These are phyloP conservation scores for Trichocomaceae sp. DNA, from an alignment of 2,329 filamentous ascomycete genomes.

Conservation along the genomic window DNA sequence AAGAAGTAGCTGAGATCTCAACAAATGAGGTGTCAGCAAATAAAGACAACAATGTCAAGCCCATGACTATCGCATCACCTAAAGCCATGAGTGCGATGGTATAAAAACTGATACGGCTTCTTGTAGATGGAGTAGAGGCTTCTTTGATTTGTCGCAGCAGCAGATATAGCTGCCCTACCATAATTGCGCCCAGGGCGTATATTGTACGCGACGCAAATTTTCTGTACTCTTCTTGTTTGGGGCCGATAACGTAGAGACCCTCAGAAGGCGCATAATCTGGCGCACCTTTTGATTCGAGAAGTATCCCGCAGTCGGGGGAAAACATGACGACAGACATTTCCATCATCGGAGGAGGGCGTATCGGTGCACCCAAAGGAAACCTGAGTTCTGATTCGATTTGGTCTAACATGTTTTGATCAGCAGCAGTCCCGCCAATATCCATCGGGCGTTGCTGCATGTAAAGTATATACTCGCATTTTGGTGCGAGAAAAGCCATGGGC, in stretches of 20 bases:
- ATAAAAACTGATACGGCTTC: constrained; percentile 59
- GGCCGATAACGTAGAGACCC: constrained; percentile 48
- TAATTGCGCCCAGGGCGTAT: constrained; percentile 45
- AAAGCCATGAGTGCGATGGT: constrained; percentile 56
- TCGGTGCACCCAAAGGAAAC: constrained; percentile 51
- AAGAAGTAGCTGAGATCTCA: constrained; percentile 50
- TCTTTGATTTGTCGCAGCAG: constrained; percentile 59
- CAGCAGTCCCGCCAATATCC: constrained; percentile 22
- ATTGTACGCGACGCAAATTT: constrained; percentile 48
- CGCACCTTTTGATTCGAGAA: constrained; percentile 55
- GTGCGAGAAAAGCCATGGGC: constrained; percentile 46
- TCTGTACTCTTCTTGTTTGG: constrained; percentile 52
- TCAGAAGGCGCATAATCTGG: constrained; percentile 49
- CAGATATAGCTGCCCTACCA: constrained; percentile 50
- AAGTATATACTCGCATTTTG: constrained; percentile 82
- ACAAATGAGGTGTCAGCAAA: constrained; percentile 51
- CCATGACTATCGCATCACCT: constrained; percentile 54
- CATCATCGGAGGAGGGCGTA: constrained; percentile 47
- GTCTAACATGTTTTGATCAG: constrained; percentile 35
- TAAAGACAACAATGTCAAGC: constrained; percentile 51
- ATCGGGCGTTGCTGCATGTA: constrained; percentile 63
- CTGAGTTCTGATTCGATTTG: constrained; percentile 55
- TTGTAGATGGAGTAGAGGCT: constrained; percentile 57
- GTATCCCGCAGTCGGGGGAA: constrained; percentile 61
- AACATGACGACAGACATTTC: constrained; percentile 56